Base-by-base conservation (phyloP, 139 green algal species). In the Asterochloris sp. region DNA sequence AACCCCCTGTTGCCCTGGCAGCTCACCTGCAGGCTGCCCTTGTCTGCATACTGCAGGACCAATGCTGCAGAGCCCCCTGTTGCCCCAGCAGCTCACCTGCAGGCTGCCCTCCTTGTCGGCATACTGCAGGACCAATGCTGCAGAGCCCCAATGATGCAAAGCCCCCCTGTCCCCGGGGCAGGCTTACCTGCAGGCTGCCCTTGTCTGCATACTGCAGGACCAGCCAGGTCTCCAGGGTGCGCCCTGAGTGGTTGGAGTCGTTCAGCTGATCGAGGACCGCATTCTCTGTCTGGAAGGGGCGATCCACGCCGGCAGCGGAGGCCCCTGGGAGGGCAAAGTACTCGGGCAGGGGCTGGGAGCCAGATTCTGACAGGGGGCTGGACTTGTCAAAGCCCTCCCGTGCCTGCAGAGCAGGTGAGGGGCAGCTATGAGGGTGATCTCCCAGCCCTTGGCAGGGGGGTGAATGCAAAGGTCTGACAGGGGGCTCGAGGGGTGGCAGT, bases 151-250 rank as follows among this genome's bases (percentile, higher is more conserved):
- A 14, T 24, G 64, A 16, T 14, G 15, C 14, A 69, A 14, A 69
- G 14, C 16, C 15, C 64, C 64, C 64, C 64, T 69, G 14, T 24
- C 64, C 16, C 69, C 69, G 23, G 19, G n/a, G 69, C 69, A 27
- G 10, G 10, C 27, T 0, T 47, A 73, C 80, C 83, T 86, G 74
- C 66, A 89, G 84, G 11, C 78, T 83, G 76, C 86, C 86, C 2
- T 75, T 66, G 68, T 89, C 68, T 54, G 77, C 84, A 73, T 81
- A 82, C 80, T 89, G 80, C 83, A 87, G 69, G 11, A 87, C n/a
- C 14, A 87, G 69, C 84, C 84, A 87, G 62, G 84, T 87, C 69
- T 87, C 84, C 63, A 63, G 77, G n/a, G 68, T 80, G 23, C 68
- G 76, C 60, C 54, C 68, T 0, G 47, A 28, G 13, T 21, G 0